A percentile compares a stretch with the other conserved stretches of the same genome.
Evolutionary conservation across 768 basidiomycete genomes (phyloP).

Genomic region (Leccinum arenicola): DNA sequence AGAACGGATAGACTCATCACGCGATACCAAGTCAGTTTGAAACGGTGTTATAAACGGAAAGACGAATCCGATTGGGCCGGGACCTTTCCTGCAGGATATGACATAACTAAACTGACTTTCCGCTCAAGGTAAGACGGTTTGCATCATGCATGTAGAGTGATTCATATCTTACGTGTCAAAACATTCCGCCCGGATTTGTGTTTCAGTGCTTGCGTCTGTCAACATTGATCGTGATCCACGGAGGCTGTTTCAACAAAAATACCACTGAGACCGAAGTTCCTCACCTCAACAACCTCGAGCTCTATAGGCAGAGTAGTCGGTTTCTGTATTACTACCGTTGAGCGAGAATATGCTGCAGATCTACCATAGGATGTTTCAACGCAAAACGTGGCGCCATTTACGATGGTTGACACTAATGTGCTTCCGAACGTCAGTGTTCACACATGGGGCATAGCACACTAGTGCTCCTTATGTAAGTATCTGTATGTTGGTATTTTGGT

Average conservation of each 20-base stretch:
- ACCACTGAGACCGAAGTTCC: slow-evolving; percentile 43
- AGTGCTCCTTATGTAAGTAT: no score
- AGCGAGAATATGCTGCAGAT: not conserved
- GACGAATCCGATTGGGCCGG: not conserved
- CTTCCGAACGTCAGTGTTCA: not conserved
- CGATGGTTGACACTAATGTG: slow-evolving; percentile 41
- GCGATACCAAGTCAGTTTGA: slow-evolving; percentile 11
- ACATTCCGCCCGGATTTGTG: not conserved
- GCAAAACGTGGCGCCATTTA: slow-evolving; percentile 51
- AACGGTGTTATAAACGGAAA: slow-evolving; percentile 9
- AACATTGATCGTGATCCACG: slow-evolving; percentile 51
- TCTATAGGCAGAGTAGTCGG: slow-evolving; percentile 43
- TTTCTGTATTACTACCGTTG: slow-evolving; percentile 32
- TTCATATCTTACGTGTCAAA: not conserved
- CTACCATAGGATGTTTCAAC: slow-evolving; percentile 51
- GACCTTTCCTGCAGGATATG: not conserved
- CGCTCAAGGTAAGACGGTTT: not conserved
- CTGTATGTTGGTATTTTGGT: no score
- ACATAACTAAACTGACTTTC: slow-evolving; percentile 2
- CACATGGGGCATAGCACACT: not conserved
- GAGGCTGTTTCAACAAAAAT: slow-evolving; percentile 49
- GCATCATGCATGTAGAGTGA: not conserved
- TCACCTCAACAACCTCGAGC: slow-evolving; percentile 31
- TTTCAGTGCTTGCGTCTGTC: not conserved
- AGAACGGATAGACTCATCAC: not conserved